Conservation (phyloP, 1,284 basidiomycete species). For the Pascua guehoae region DNA sequence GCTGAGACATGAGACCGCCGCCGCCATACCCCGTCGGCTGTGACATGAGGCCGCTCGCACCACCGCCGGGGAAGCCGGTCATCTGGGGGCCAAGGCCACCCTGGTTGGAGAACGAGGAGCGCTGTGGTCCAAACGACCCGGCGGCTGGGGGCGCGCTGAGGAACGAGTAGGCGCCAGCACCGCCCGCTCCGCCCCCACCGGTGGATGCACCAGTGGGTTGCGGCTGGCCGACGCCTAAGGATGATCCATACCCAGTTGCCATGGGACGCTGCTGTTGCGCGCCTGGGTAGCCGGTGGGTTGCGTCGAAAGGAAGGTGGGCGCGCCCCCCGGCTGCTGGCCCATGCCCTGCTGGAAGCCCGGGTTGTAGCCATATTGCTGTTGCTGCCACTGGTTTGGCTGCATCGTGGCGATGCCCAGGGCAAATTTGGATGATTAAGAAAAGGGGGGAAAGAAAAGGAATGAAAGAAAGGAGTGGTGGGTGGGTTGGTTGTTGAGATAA, state of each 20-base stretch:
- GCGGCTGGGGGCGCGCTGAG: conserved; percentile 44
- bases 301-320: conserved; percentile 23
- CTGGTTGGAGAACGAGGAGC: conserved; percentile 23
- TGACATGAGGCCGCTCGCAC: conserved; percentile 32
- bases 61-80: conserved; percentile 25
- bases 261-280: conserved; percentile 51
- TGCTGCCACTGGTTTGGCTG: conserved; percentile 34
- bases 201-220: conserved; percentile 13
- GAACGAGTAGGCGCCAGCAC: conserved; percentile 39
- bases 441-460: not conserved
- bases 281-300: conserved; percentile 35
- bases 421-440: not conserved
- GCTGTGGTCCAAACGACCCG: conserved; percentile 20
- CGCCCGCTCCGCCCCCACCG: conserved; percentile 9
- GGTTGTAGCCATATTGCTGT: conserved; percentile 27
- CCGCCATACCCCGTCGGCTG: conserved; percentile 35
- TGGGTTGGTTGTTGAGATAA: not conserved
- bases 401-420: conserved; percentile 17
- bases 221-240: not conserved
- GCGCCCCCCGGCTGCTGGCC: conserved; percentile 20
- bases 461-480: not conserved
- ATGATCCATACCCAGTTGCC: conserved; percentile 49
- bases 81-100: conserved; percentile 33
- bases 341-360: conserved; percentile 34
- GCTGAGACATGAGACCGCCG: conserved; percentile 39